phyloP scores from a whole-genome alignment of 345 rosid species.

The Kandelia obovata region DNA sequence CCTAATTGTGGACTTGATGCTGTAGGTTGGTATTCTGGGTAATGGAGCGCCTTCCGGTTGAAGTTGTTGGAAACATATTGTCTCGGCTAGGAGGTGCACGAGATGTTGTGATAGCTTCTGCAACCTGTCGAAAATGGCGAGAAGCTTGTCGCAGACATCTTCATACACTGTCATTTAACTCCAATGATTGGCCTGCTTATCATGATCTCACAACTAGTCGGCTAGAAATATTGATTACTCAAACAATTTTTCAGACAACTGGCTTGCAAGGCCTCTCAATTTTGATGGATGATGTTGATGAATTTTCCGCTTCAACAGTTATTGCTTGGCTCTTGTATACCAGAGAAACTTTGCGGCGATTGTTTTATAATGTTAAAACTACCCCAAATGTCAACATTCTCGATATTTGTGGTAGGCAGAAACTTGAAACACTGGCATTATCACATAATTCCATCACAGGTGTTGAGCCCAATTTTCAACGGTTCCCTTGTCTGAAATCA shows the following conservation, averaged over 20 bases:
- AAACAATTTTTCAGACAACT: slow-evolving; percentile 72
- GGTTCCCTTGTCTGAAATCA: slow-evolving; percentile 73
- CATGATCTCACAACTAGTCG: slow-evolving; percentile 48
- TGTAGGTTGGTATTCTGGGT: background rate
- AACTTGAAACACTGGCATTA: slow-evolving; percentile 54
- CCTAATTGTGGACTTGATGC: slow-evolving; percentile 9
- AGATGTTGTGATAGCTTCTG: slow-evolving; percentile 77
- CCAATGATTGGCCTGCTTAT: slow-evolving; percentile 57
- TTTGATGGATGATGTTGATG: slow-evolving; percentile 59
- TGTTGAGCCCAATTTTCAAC: slow-evolving; percentile 67
- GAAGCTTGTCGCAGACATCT: slow-evolving; percentile 72
- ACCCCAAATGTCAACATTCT: slow-evolving; percentile 68
- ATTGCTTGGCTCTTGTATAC: slow-evolving; percentile 85
- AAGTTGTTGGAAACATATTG: slow-evolving; percentile 83
- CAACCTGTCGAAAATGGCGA: slow-evolving; percentile 76
- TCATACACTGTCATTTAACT: slow-evolving; percentile 66
- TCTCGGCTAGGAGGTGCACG: slow-evolving; percentile 78
- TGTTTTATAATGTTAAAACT: slow-evolving; percentile 60
- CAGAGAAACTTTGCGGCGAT: slow-evolving; percentile 55
- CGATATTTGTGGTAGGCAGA: slow-evolving; percentile 75
- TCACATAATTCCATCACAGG: slow-evolving; percentile 55
- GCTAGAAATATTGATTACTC: slow-evolving; percentile 76
- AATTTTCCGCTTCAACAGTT: slow-evolving; percentile 64
- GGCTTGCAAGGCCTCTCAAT: slow-evolving; percentile 67
- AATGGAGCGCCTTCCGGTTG: slow-evolving; percentile 85